phyloP scores from a whole-genome alignment of 306 rosid genomes.

The Cucumis cinereus region DNA sequence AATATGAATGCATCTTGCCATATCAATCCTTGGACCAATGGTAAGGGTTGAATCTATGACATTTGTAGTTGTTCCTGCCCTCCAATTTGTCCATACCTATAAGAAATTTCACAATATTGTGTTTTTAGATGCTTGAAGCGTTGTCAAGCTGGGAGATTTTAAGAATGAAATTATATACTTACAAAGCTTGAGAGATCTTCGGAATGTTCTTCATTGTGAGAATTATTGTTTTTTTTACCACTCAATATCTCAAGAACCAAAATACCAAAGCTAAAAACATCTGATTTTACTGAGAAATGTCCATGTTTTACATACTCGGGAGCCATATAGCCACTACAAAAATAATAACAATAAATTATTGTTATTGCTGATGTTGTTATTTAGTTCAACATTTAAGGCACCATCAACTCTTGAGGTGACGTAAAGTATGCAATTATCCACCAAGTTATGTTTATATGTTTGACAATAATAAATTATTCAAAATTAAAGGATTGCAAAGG shows the following conservation, averaged over 20 bases:
- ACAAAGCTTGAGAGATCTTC: not conserved
- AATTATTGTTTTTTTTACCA: not conserved
- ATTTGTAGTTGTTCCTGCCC: not conserved
- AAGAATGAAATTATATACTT: not conserved
- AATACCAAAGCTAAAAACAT: not conserved
- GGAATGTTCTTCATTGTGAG: not conserved
- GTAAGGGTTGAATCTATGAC: not conserved
- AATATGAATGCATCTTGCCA: constrained; percentile 18
- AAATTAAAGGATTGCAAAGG: not conserved
- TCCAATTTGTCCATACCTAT: constrained; percentile 21
- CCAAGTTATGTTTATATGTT: no score
- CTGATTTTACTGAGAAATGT: not conserved
- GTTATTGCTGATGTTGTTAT: not conserved
- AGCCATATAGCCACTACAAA: not conserved
- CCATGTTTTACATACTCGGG: not conserved
- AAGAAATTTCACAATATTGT: not conserved
- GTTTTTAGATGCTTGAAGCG: not conserved
- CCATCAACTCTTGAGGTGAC: no score
- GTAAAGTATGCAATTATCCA: no score
- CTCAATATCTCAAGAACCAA: not conserved
- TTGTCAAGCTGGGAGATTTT: not conserved
- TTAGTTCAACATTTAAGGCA: no score
- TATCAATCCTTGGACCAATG: not conserved
- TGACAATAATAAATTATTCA: not conserved
- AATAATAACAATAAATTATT: no score